These are phyloP conservation scores for Clonostachys chloroleuca DNA, from an alignment of 2,329 filamentous ascomycete genomes.

Conservation along the genomic window DNA sequence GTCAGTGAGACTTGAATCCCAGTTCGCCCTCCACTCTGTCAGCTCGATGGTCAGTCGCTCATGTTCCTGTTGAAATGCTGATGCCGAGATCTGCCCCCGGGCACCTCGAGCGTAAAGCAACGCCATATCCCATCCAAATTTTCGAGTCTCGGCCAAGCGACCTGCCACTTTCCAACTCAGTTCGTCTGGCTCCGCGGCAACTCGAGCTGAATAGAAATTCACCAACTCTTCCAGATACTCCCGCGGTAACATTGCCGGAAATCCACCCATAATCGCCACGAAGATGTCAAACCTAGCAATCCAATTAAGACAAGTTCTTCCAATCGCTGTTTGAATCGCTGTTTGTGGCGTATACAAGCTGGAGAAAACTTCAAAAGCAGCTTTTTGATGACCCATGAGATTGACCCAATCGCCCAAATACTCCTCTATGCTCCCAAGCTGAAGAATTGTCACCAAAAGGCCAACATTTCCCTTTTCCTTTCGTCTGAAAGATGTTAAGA, in stretches of 20 bases:
- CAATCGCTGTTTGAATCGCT: constrained; percentile 65
- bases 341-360: constrained; percentile 74
- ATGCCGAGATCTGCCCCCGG: constrained; percentile 57
- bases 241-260: constrained; percentile 65
- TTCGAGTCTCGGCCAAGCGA: constrained; percentile 59
- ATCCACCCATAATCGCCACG: constrained; percentile 76
- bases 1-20: constrained; percentile 60
- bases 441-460: constrained; percentile 81
- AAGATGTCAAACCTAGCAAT: constrained; percentile 86
- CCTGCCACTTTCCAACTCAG: constrained; percentile 64
- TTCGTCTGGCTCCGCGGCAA: constrained; percentile 54
- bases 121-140: constrained; percentile 78
- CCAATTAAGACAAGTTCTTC: constrained; percentile 78
- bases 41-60: constrained; percentile 42
- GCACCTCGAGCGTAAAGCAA: constrained; percentile 68
- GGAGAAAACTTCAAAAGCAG: constrained; percentile 76
- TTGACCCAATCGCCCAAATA: constrained; percentile 95
- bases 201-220: constrained; percentile 57
- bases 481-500: constrained; percentile 67
- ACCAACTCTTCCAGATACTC: constrained; percentile 73
- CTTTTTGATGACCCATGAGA: constrained; percentile 86
- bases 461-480: constrained; percentile 67
- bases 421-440: constrained; percentile 94
- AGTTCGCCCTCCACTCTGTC: constrained; percentile 43
- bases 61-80: constrained; percentile 63